Conservation (phyloP, 768 basidiomycete species). For the Daedaleopsis nitida region DNA sequence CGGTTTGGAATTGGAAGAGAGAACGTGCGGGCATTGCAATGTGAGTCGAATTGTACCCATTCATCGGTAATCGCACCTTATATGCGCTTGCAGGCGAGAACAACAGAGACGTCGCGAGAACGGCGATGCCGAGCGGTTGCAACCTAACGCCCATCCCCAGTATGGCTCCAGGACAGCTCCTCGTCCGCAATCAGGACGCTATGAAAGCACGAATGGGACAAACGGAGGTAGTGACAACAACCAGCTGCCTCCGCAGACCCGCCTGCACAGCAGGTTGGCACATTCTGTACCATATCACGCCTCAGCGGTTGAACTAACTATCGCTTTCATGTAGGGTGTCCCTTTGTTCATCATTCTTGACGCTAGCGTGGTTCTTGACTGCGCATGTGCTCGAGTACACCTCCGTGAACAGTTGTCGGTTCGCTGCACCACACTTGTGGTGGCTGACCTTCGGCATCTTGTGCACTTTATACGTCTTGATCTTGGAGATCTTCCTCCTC, state of each 20-base stretch:
- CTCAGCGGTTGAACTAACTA: neutral
- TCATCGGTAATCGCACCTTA: no score
- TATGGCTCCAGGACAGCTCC: neutral
- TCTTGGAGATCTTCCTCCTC: constrained; percentile 70
- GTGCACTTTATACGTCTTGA: constrained; percentile 76
- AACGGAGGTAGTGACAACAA: neutral
- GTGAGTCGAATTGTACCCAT: constrained; percentile 10
- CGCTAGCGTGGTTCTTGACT: constrained; percentile 81
- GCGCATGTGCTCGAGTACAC: constrained; percentile 82
- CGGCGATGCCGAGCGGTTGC: constrained; percentile 23
- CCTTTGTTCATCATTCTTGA: constrained; percentile 65
- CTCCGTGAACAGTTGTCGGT: constrained; percentile 71
- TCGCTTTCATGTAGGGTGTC: constrained; percentile 47
- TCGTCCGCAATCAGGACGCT: constrained; percentile 4
- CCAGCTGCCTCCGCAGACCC: constrained; percentile 23
- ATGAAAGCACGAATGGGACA: constrained; percentile 4
- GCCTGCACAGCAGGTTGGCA: constrained; percentile 32
- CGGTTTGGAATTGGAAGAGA: constrained; percentile 58
- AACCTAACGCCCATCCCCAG: constrained; percentile 24
- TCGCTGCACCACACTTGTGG: constrained; percentile 79
- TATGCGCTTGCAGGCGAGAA: neutral
- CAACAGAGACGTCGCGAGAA: neutral
- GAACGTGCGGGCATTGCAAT: constrained; percentile 24
- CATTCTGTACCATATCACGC: no score
- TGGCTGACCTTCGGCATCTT: constrained; percentile 84